Evolutionary conservation across 805 yeast species (phyloP).

Genomic region (Yarrowia divulgata): DNA sequence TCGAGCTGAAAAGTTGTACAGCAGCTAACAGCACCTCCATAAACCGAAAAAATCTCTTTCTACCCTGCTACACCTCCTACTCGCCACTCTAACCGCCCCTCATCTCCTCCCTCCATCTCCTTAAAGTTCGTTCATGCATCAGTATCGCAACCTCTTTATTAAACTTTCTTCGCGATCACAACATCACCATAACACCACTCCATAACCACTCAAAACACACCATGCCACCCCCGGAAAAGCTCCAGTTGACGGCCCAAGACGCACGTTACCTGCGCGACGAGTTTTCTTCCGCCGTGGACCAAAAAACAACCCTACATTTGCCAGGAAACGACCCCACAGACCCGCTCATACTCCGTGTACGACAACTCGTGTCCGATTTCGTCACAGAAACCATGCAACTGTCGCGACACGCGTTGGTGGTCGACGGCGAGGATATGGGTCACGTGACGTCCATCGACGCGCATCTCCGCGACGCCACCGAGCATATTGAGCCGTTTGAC

Average conservation of each 20-base stretch:
- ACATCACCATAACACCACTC: neutral
- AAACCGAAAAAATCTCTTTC: too few relatives aligned
- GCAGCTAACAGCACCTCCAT: too few relatives aligned
- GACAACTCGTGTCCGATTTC: conserved; percentile 50
- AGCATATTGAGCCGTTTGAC: conserved; percentile 74
- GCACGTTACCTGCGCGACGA: conserved; percentile 58
- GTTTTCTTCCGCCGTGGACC: conserved; percentile 54
- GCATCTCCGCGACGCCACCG: conserved; percentile 43
- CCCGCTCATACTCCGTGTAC: conserved; percentile 57
- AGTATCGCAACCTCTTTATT: neutral
- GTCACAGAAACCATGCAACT: conserved; percentile 63
- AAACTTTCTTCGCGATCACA: neutral
- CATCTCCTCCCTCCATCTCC: neutral
- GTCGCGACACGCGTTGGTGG: conserved; percentile 61
- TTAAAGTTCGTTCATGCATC: neutral
- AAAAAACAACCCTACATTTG: conserved; percentile 59
- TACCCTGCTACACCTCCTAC: too few relatives aligned
- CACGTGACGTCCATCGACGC: conserved; percentile 45
- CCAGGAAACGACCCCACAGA: conserved; percentile 53
- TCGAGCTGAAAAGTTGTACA: too few relatives aligned
- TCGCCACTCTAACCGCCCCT: too few relatives aligned
- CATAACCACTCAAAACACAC: neutral
- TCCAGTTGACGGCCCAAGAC: conserved; percentile 62
- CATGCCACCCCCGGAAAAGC: conserved; percentile 50
- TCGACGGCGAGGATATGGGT: conserved; percentile 61